Percentiles rank a stretch among this genome's conserved stretches.
Evolutionary conservation across 441 rosid genomes (phyloP).

Genomic region (Adansonia grandidieri): DNA sequence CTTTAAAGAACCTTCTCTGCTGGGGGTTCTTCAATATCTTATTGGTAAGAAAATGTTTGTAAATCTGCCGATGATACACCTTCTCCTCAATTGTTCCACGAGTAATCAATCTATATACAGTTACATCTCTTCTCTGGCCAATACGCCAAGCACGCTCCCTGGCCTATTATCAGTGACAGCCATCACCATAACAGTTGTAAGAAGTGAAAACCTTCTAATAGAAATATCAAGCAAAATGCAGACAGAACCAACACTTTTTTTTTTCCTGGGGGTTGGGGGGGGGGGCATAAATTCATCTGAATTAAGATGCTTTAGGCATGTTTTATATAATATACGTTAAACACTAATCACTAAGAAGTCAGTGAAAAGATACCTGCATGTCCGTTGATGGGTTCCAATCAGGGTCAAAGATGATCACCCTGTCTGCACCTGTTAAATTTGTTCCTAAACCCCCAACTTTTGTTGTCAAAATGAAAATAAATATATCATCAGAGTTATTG

Average conservation of each 20-base stretch:
- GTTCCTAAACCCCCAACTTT: slow-evolving; percentile 98
- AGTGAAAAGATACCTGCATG: slow-evolving; percentile 67
- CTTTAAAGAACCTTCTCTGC: slow-evolving; percentile 91
- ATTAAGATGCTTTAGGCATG: not conserved
- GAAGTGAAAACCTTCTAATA: slow-evolving; percentile 11
- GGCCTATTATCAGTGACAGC: slow-evolving; percentile 56
- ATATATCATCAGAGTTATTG: slow-evolving; percentile 70
- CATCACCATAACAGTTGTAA: slow-evolving; percentile 18
- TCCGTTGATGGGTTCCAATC: slow-evolving; percentile 99
- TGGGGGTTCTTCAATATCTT: slow-evolving; percentile 94
- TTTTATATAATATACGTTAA: slow-evolving; percentile 8
- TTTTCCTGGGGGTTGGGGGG: not conserved
- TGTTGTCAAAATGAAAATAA: slow-evolving; percentile 83
- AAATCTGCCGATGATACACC: slow-evolving; percentile 94
- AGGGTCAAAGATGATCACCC: slow-evolving; percentile 96
- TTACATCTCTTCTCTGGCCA: slow-evolving; percentile 92
- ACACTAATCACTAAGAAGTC: slow-evolving; percentile 19
- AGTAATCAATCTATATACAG: slow-evolving; percentile 85
- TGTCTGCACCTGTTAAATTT: slow-evolving; percentile 88
- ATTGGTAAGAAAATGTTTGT: slow-evolving; percentile 95
- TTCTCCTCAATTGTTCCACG: slow-evolving; percentile 98
- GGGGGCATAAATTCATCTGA: not conserved
- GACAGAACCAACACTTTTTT: not conserved
- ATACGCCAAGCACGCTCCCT: slow-evolving; percentile 99
- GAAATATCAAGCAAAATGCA: not conserved